Percentiles rank a stretch among this genome's conserved stretches.
Evolutionary conservation across 441 rosid genomes (phyloP).

Genomic region (Macaranga tanarius): DNA sequence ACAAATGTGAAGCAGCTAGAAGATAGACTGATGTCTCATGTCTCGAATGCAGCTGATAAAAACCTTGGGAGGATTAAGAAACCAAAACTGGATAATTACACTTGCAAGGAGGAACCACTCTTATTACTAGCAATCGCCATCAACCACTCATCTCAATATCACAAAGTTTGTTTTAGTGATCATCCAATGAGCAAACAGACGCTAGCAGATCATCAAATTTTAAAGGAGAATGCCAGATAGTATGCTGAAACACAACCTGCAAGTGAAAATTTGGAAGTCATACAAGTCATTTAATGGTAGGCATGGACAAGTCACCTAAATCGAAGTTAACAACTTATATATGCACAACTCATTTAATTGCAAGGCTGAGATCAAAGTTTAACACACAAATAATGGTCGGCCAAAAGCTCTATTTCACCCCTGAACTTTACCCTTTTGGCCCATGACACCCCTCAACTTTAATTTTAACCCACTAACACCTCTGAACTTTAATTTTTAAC

Average conservation of each 20-base stretch:
- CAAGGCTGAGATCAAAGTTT: background rate
- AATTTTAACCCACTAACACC: too few relatives aligned
- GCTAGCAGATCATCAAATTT: slow-evolving; percentile 70
- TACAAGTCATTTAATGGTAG: too few relatives aligned
- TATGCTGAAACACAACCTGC: slow-evolving; percentile 81
- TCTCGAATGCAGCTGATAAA: background rate
- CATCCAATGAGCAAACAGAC: slow-evolving; percentile 47
- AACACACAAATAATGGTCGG: too few relatives aligned
- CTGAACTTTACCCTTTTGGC: too few relatives aligned
- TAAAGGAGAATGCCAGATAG: slow-evolving; percentile 68
- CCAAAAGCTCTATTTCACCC: too few relatives aligned
- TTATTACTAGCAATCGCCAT: slow-evolving; percentile 20
- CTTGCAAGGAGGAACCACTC: too few relatives aligned
- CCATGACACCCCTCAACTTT: too few relatives aligned
- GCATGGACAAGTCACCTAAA: too few relatives aligned
- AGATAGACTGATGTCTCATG: background rate
- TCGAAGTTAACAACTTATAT: too few relatives aligned
- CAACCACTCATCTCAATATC: slow-evolving; percentile 76
- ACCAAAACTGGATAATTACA: background rate
- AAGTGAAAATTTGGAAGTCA: slow-evolving; percentile 20
- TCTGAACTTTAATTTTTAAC: too few relatives aligned
- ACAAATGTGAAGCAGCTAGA: background rate
- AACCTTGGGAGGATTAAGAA: background rate
- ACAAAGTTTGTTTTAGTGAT: slow-evolving; percentile 42
- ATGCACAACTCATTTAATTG: too few relatives aligned